Base-by-base conservation (phyloP, 805 yeast genomes). In the Wickerhamiella spandovensis region DNA sequence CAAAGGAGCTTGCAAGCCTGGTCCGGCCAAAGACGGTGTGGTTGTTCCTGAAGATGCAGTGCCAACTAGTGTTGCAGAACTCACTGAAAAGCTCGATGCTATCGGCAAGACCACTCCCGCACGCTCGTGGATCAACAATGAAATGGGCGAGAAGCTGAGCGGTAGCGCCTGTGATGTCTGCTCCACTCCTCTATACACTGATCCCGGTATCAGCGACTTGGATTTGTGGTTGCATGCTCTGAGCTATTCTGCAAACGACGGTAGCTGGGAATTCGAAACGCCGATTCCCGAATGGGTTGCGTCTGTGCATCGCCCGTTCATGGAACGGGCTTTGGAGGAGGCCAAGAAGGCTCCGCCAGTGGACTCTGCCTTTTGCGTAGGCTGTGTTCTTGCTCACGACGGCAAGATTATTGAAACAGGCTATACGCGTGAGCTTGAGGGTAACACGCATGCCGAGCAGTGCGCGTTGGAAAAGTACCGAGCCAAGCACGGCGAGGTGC, bases 401-500 rank as follows among this genome's bases (percentile, higher is more conserved):
- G 74, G 74, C 21, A 60, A 74, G 48, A 70, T 90, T 0, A 62
- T 92, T n/a, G 73, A 83, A 7, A 79, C 85, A 0, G 98, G 98
- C 0, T 87, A 77, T 61, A 86, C 97, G 0, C 73, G 97, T 49
- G 98, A 92, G 64, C 68, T 89, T 2, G 84, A 82, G 18, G 98
- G 97, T 0, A 92, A 90, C 65, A 90, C 98, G 0, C 98, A 90
- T 64, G 98, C 98, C 3, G 98, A 92, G 61, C 96, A 92, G 63
- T 83, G 94, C 69, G 96, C 96, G 0, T 62, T 92, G 51, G 83
- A 80, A 30, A 92, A 92, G 64, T 82, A 81, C 57, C 77, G 72
- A 51, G 57, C 61, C 6, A 58, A 65, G 38, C 63, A 66, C 1
- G 70, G 69, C 10, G 67, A 67, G 2, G 70, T 87, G 2, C 96